These are phyloP conservation scores for Kurtzmaniella cleridarum DNA, from an alignment of 805 yeast genomes.

Conservation along the genomic window DNA sequence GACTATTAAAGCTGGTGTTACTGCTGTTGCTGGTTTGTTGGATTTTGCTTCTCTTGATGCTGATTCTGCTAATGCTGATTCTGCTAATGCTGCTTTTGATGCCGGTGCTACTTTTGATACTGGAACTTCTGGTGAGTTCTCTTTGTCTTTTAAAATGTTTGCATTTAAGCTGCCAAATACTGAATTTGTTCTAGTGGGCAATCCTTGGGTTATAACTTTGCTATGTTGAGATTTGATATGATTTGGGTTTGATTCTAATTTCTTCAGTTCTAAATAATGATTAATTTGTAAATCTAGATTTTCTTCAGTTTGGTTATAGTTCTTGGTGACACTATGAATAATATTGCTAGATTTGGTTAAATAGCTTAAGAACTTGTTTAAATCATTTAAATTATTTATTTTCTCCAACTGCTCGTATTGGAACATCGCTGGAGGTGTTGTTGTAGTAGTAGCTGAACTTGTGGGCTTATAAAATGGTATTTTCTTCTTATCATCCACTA, in stretches of 20 bases:
- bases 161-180: no score
- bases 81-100: no score
- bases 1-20: slow-evolving; percentile 1
- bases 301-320: slow-evolving; percentile 9
- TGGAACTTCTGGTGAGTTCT: background rate
- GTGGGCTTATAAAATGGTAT: background rate
- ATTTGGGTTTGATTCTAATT: slow-evolving; percentile 5
- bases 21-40: background rate
- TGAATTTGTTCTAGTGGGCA: background rate
- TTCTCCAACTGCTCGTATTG: slow-evolving; percentile 31
- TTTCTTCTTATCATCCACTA: slow-evolving; percentile 11
- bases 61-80: no score
- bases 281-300: slow-evolving; percentile 19
- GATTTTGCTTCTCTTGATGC: background rate
- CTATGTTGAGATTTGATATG: slow-evolving; percentile 1
- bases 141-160: no score
- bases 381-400: slow-evolving; percentile 34
- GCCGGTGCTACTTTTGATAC: no score
- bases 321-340: slow-evolving; percentile 35
- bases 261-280: slow-evolving; percentile 16
- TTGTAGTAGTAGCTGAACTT: background rate
- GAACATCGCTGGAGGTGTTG: background rate
- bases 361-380: slow-evolving; percentile 35
- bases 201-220: background rate
- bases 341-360: slow-evolving; percentile 31